Conservation (phyloP, 1,284 basidiomycete species). For the Moesziomyces sp. region DNA sequence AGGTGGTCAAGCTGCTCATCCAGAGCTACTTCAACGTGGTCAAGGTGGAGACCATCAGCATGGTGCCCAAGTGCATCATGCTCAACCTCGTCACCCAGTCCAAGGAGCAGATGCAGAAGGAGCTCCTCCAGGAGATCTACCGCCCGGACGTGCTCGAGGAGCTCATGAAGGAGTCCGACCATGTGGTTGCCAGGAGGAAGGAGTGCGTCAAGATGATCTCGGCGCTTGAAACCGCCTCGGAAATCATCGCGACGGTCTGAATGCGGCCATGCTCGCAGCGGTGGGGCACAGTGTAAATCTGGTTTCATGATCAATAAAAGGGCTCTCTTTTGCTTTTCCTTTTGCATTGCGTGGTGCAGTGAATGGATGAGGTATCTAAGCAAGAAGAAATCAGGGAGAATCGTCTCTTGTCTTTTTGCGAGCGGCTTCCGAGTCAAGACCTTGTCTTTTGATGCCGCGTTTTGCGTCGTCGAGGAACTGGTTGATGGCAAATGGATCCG, state of each 20-base stretch:
- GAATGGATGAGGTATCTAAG: background rate
- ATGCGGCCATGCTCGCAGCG: background rate
- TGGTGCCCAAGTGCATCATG: conserved; percentile 94
- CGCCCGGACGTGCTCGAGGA: conserved; percentile 63
- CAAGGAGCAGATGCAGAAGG: conserved; percentile 90
- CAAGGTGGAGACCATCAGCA: conserved; percentile 99
- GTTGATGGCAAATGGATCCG: conserved; percentile 96
- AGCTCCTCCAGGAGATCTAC: conserved; percentile 74
- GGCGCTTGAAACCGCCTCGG: conserved; percentile 64
- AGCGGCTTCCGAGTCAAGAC: conserved; percentile 11
- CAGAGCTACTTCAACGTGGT: conserved; percentile 71
- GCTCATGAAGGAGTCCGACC: conserved; percentile 66
- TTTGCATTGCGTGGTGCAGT: background rate
- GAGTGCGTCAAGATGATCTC: conserved; percentile 68
- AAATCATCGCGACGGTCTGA: conserved; percentile 66
- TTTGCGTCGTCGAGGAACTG: conserved; percentile 98
- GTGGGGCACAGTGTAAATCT: conserved; percentile 10
- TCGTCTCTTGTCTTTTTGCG: conserved; percentile 23
- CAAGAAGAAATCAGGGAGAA: background rate
- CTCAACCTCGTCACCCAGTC: conserved; percentile 90
- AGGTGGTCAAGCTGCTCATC: conserved; percentile 85
- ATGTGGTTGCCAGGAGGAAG: conserved; percentile 63
- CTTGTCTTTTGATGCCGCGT: conserved; percentile 79
- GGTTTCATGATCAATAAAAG: background rate
- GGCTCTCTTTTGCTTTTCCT: background rate